Base-by-base conservation (phyloP, 2,329 filamentous ascomycete genomes). In the Phialophora tarda region DNA sequence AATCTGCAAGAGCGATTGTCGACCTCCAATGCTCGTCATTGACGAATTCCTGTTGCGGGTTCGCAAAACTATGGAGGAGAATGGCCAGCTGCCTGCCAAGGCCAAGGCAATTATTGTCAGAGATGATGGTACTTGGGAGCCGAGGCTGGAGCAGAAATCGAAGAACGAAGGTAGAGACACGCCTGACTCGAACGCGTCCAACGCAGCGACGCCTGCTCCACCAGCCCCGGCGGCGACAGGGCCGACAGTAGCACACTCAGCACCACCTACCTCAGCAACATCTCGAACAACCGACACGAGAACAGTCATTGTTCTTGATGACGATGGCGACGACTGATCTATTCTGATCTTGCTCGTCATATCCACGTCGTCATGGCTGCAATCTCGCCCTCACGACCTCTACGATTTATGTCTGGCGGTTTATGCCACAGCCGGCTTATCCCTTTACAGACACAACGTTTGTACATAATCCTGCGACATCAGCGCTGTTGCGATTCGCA, bases 41-140 rank as follows among this genome's bases (percentile, higher is more conserved):
- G 93, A 98, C 73, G 85, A 85, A 1, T 97, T 93, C 75, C 81
- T 97, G 53, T 74, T 83, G 12, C 78, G 85, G 0, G 87, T 97
- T 0, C 83, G 87, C 14, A 73, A 77, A 1, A 76, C 83, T 55
- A 80, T 96, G 11, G 80, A 81, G 50, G 71, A 75, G 11, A 77
- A 81, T 28, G 79, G 83, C 21, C 74, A 88, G 32, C 77, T 81
- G 3, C 80, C 82, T 24, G 83, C 82, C 0, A 86, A 87, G 70
- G 83, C 82, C 0, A 86, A 87, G 70, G 84, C 86, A 0, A 89
- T 94, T 61, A 77, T 86, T 4, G 84, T 93, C 1, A 80, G 84
- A 21, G 78, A 83, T 1, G 85, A 91, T 75, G 90, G 91, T 0
- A 81, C 77, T 1, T 95, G 91, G 91, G 59, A 61, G 17, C 34